Base-by-base conservation (phyloP, 495 filamentous ascomycete species). In the Achaetomiella virescens region DNA sequence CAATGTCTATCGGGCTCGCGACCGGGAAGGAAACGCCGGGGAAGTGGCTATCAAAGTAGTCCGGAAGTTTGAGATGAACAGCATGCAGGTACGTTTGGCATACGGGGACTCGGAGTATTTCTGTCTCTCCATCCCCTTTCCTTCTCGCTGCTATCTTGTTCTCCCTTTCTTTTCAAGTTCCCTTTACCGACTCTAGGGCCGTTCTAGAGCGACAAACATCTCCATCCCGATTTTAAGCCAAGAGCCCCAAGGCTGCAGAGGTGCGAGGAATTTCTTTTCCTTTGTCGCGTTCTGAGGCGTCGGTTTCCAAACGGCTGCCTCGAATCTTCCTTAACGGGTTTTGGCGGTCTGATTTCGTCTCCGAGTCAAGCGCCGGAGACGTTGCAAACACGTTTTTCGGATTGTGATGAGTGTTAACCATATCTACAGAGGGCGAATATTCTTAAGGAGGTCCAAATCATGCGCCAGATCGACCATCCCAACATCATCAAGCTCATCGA, bases 11-110 rank as follows among this genome's bases (percentile, higher is more conserved):
- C 84, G 89, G 3, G 93, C 95, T 17, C 78, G 76, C 55, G 95
- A 98, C 70, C 77, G 74, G 31, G 63, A 76, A 18, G 84, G 85
- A 20, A 74, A 85, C 49, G 78, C 79, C 38, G 84, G 82, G 40
- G 88, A 98, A 64, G 90, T 93, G 15, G 93, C 93, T 42, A 97
- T 98, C 80, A 98, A 98, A 67, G 93, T 98, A 21, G 93, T 98
- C 52, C 85, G 93, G 54, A 98, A 98, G 73, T 98, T 88, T 66
- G 95, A 98, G 74, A 96, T 98, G 88, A 97, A 96, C 69, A 88
- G 84, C 48, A 90, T 81, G 75, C 93, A 98, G 90, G 93, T 98
- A 81, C 78, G 88, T 83, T 58, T 29, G 42, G 69, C 55, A 52
- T 43, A 61, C 53, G 54, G 41, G 59, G 37, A 51, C 43, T 31